Conservation (phyloP, 345 rosid species). For the Eucalyptus polybractea region DNA sequence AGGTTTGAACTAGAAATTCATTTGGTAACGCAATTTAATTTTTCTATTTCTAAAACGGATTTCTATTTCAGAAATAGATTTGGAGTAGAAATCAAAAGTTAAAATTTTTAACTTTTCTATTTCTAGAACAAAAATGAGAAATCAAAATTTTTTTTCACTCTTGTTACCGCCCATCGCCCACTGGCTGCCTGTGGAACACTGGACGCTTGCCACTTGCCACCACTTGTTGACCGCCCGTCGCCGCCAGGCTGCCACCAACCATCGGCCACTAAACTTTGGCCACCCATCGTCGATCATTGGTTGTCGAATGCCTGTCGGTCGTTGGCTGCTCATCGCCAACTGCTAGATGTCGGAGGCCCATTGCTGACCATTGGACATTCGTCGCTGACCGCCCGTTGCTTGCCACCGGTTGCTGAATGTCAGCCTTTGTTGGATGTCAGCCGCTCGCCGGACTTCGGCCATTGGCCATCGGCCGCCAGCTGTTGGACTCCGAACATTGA, state of each 20-base stretch:
- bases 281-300: no score
- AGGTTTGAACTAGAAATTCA: fast-evolving
- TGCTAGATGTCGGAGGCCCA: fast-evolving
- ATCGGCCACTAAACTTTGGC: fast-evolving
- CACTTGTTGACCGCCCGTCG: fast-evolving
- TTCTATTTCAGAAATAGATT: no score
- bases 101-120: no score
- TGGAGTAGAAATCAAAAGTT: no score
- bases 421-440: no score
- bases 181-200: fast-evolving
- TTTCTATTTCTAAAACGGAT: fast-evolving
- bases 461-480: fast-evolving
- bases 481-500: no score
- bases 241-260: fast-evolving
- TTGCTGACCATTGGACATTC: fast-evolving
- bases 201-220: fast-evolving
- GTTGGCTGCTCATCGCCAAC: no score
- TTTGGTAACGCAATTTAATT: no score
- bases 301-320: fast-evolving
- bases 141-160: no score
- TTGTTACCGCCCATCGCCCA: no score
- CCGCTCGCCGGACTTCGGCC: no score
- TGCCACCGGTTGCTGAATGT: fast-evolving
- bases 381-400: fast-evolving
- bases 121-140: no score